Base-by-base conservation (phyloP, 140 eudicot species). In the Erigeron philadelphicus region DNA sequence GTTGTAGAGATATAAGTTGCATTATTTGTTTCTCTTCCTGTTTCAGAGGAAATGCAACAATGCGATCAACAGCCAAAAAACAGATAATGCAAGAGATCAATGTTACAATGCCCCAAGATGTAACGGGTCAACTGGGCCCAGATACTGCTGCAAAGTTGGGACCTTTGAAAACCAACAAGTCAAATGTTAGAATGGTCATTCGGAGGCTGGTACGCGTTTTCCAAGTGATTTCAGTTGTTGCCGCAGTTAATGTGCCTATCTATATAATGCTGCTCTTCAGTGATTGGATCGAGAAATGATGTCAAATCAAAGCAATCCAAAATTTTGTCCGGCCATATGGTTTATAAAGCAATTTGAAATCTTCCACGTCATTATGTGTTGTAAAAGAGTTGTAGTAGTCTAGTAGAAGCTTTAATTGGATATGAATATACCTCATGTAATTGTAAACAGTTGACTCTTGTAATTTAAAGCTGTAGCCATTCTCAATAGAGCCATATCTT, bases 211-310 rank as follows among this genome's bases (percentile, higher is more conserved):
- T 93, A 31, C 58, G 90, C 49, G 79, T 74, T 3, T 59, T 88
- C 12, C 72, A 84, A 61, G 87, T 81, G 72, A 25, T 88, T 42
- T 72, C 81, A 12, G 85, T 82, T 40, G 84, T 93, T 61, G 98
- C 98, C 69, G 87, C 87, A 17, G 75, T 93, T 62, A 93, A 93
- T 66, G 68, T 89, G 67, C 98, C 98, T 45, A 75, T 93, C 54
- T 93, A 93, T 57, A 86, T 93, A 84, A 80, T 89, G 81, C 67
- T 93, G 77, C 65, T 89, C 45, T 93, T 93, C 81, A 87, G 82
- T 74, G 98, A 86, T 67, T 89, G 98, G 98, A 81, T 85, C 42
- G 98, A 87, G 67, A 84, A 81, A 81, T 90, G 82, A 87, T 65
- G 31, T 35, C 47, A 49, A 57, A 16, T 9, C 12, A 61, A n/a